Percentiles rank a stretch among this genome's conserved stretches.
Conservation (phyloP, 805 yeast genomes). For the Nakazawaea anatomiae region DNA sequence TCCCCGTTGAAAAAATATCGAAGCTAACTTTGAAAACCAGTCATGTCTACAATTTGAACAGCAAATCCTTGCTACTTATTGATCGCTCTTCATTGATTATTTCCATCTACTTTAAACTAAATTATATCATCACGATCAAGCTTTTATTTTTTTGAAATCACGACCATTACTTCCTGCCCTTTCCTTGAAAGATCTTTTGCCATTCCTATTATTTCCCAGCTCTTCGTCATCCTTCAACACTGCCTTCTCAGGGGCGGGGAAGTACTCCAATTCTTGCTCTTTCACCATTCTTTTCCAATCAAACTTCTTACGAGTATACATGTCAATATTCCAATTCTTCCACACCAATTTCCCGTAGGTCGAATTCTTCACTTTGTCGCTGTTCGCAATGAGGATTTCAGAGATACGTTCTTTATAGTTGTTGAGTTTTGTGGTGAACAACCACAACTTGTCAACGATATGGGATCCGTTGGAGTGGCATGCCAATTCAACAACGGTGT, state of each 20-base stretch:
- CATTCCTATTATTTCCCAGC: neutral
- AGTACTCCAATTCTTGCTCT: constrained; percentile 38
- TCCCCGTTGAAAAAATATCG: too few species aligned
- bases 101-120: too few species aligned
- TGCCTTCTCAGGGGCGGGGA: constrained; percentile 11
- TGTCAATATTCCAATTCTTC: constrained; percentile 92
- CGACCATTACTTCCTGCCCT: too few species aligned
- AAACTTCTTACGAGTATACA: constrained; percentile 60
- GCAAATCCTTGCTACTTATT: too few species aligned
- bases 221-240: neutral
- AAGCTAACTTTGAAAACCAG: too few species aligned
- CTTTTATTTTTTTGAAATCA: too few species aligned
- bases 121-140: too few species aligned
- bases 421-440: constrained; percentile 67
- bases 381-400: constrained; percentile 48
- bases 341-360: constrained; percentile 87
- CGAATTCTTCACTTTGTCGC: constrained; percentile 73
- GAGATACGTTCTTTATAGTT: constrained; percentile 87
- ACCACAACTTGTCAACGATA: constrained; percentile 80
- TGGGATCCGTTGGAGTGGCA: constrained; percentile 91
- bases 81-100: too few species aligned
- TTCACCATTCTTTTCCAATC: constrained; percentile 77
- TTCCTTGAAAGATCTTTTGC: neutral
- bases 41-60: too few species aligned
- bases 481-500: constrained; percentile 46